Evolutionary conservation across 768 basidiomycete genomes (phyloP).

Genomic region (Amanita rimosa): DNA sequence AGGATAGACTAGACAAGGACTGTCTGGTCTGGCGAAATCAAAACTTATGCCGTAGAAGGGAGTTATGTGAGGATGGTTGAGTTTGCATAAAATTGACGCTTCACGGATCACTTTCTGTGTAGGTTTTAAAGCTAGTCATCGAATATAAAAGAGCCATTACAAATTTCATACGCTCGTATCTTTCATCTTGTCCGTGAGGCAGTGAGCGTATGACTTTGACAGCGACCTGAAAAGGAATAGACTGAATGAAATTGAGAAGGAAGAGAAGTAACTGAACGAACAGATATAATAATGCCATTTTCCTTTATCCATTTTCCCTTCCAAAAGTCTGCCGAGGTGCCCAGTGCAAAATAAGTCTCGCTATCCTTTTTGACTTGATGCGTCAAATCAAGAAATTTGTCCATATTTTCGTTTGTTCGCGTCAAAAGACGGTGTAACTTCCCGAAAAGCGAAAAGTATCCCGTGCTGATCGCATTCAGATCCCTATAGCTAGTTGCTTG

Average conservation of each 20-base stretch:
- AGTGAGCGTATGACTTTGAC: conserved; percentile 5
- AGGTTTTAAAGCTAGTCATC: neutral
- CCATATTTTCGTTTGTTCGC: neutral
- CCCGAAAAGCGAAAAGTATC: too few species aligned
- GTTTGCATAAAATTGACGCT: conserved; percentile 7
- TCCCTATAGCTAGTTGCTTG: too few species aligned
- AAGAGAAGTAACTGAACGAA: neutral
- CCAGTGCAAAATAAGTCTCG: conserved; percentile 9
- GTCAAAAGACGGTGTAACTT: too few species aligned
- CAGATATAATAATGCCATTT: neutral
- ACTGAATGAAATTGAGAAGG: neutral
- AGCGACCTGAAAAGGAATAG: neutral
- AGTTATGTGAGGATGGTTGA: conserved; percentile 9
- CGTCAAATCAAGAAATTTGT: neutral
- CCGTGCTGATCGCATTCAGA: too few species aligned
- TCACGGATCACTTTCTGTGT: conserved; percentile 9
- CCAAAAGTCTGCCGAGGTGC: conserved; percentile 10
- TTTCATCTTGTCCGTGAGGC: neutral
- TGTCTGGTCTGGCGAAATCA: conserved; percentile 7
- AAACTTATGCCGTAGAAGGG: conserved; percentile 12
- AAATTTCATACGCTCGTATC: neutral
- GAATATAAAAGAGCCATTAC: neutral
- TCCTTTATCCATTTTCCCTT: conserved; percentile 6
- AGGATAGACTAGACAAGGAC: conserved; percentile 10
- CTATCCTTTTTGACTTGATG: conserved; percentile 2